These are phyloP conservation scores for Aureobasidium sp. DNA, from an alignment of 2,329 filamentous ascomycete genomes.

Conservation along the genomic window DNA sequence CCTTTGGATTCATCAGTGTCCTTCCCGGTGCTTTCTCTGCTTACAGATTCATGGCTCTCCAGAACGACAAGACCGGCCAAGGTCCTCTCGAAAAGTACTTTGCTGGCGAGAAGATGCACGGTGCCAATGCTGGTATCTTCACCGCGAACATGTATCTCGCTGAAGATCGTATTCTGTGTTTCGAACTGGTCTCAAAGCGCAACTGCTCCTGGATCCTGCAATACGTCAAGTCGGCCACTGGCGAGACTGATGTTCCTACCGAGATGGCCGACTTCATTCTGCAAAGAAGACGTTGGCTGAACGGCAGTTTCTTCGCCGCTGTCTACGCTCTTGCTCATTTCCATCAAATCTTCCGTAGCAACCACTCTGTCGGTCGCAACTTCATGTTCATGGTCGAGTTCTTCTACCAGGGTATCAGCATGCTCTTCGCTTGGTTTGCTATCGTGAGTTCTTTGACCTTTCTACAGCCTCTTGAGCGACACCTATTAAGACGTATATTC, in stretches of 20 bases:
- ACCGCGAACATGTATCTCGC: conserved; percentile 99
- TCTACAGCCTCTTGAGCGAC: neutral
- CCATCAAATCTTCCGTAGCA: conserved; percentile 90
- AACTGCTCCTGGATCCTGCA: conserved; percentile 97
- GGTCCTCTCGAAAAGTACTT: conserved; percentile 96
- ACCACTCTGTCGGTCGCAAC: conserved; percentile 82
- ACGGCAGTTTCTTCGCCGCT: conserved; percentile 96
- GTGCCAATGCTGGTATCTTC: conserved; percentile 88
- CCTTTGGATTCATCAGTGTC: conserved; percentile 96
- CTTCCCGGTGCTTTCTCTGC: conserved; percentile 97
- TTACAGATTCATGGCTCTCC: conserved; percentile 87
- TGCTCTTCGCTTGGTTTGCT: conserved; percentile 98
- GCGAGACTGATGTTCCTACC: conserved; percentile 95
- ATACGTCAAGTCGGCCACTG: conserved; percentile 95
- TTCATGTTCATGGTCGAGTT: conserved; percentile 89
- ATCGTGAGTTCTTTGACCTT: conserved; percentile 50
- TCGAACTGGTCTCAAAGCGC: conserved; percentile 93
- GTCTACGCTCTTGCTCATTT: conserved; percentile 93
- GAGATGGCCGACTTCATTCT: conserved; percentile 91
- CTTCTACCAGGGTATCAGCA: conserved; percentile 87
- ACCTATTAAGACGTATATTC: conserved; percentile 15
- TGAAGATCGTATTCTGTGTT: conserved; percentile 97
- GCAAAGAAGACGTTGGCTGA: conserved; percentile 93
- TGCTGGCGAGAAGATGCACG: conserved; percentile 91
- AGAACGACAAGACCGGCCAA: conserved; percentile 92